Conservation (phyloP, 1,284 basidiomycete genomes). For the Trametes versicolor region DNA sequence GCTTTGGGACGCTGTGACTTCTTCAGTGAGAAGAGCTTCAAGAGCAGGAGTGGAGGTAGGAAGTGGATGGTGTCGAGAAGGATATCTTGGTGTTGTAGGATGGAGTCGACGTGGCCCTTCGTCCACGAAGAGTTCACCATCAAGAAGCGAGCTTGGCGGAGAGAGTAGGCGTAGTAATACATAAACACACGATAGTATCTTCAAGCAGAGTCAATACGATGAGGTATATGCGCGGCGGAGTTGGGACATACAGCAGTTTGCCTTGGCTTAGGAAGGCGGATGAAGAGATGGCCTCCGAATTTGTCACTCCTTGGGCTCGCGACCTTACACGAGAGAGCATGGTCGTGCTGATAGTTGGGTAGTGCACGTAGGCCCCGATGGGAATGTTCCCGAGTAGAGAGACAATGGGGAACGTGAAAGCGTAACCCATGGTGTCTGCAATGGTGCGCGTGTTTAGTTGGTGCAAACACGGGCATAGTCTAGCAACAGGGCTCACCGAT, state of each 20-base stretch:
- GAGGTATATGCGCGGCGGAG: neutral
- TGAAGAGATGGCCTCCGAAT: conserved; percentile 67
- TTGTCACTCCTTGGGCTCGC: conserved; percentile 73
- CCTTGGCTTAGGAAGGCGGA: conserved; percentile 66
- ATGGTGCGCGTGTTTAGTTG: neutral
- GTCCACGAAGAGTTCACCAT: conserved; percentile 99
- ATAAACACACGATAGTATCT: conserved; percentile 95
- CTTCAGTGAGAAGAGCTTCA: conserved; percentile 37
- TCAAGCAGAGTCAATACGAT: conserved; percentile 17
- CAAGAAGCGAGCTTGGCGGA: conserved; percentile 80
- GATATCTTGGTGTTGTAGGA: conserved; percentile 67
- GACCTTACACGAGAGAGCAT: conserved; percentile 89
- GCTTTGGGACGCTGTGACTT: conserved; percentile 32
- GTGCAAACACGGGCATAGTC: neutral
- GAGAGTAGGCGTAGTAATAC: conserved; percentile 80
- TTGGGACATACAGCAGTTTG: conserved; percentile 76
- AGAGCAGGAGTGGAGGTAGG: conserved; percentile 41
- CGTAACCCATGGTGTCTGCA: conserved; percentile 97
- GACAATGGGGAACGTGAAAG: conserved; percentile 89
- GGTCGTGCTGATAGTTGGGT: conserved; percentile 94
- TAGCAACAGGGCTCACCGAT: conserved; percentile 65
- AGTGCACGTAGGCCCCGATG: conserved; percentile 94
- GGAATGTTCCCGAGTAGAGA: conserved; percentile 71
- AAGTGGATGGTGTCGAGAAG: conserved; percentile 56
- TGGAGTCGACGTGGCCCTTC: conserved; percentile 80